Conservation (phyloP, 768 basidiomycete species). For the Lactarius evosmus region DNA sequence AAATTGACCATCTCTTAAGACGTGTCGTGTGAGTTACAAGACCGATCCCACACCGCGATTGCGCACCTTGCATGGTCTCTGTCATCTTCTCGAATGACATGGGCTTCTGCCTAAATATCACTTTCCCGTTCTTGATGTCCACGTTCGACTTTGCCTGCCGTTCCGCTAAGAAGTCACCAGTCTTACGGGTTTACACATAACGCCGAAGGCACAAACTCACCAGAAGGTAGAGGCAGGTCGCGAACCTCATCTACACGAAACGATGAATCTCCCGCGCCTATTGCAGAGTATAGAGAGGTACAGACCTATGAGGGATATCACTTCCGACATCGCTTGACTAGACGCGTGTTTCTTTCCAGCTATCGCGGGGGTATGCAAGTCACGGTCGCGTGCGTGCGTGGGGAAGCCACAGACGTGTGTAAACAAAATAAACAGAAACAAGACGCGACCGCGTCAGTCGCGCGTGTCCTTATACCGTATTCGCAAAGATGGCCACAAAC, state of each 20-base stretch:
- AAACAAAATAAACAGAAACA: constrained; percentile 6
- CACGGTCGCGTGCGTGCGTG: neutral
- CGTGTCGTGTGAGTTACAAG: neutral
- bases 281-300: neutral
- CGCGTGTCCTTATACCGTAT: constrained; percentile 21
- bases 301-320: constrained; percentile 7
- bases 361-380: constrained; percentile 10
- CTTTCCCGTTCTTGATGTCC: constrained; percentile 75
- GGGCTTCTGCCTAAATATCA: constrained; percentile 71
- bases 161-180: constrained; percentile 35
- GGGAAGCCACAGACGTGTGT: constrained; percentile 23
- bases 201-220: constrained; percentile 11
- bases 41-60: neutral
- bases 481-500: constrained; percentile 46
- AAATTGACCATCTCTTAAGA: constrained; percentile 69
- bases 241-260: constrained; percentile 1
- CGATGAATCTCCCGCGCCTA: neutral
- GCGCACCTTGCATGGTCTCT: constrained; percentile 76
- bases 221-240: neutral
- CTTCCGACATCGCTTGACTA: constrained; percentile 6
- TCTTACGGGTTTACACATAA: neutral
- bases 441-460: constrained; percentile 14
- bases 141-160: constrained; percentile 43
- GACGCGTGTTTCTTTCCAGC: constrained; percentile 10
- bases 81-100: constrained; percentile 73